Percentiles rank a stretch among this genome's conserved stretches.
Evolutionary conservation across 2,329 filamentous ascomycete species (phyloP).

Genomic region (Cadophora malorum): DNA sequence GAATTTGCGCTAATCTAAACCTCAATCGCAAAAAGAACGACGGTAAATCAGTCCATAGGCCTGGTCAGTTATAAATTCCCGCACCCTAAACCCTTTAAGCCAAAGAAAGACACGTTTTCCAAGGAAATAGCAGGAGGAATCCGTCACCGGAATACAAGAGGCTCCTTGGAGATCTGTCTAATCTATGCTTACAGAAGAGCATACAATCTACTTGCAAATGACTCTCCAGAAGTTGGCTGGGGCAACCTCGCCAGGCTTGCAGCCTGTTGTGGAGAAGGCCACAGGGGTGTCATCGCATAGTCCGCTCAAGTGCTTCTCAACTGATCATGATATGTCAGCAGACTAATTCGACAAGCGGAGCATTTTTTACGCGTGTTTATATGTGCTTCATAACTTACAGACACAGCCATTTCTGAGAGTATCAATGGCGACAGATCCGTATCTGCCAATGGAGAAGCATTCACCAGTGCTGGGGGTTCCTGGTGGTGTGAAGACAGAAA

Average conservation of each 20-base stretch:
- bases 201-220: background rate
- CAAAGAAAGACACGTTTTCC: background rate
- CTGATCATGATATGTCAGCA: background rate
- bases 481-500: conserved; percentile 3
- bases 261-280: background rate
- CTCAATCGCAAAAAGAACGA: background rate
- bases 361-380: too few species aligned
- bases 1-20: background rate
- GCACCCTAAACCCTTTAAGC: background rate
- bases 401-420: background rate
- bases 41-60: background rate
- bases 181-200: background rate
- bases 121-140: background rate
- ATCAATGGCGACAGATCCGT: background rate
- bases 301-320: conserved; percentile 4
- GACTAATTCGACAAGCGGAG: background rate
- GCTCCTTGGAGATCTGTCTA: background rate
- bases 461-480: background rate
- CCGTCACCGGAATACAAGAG: background rate
- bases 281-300: background rate
- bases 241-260: background rate
- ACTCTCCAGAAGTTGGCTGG: conserved; percentile 1
- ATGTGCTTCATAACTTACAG: background rate
- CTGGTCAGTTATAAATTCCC: background rate
- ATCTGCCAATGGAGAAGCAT: background rate